Percentiles rank a stretch among this genome's conserved stretches.
Conservation (phyloP, 2,329 filamentous ascomycete species). For the Phyllosticta ampelicida region DNA sequence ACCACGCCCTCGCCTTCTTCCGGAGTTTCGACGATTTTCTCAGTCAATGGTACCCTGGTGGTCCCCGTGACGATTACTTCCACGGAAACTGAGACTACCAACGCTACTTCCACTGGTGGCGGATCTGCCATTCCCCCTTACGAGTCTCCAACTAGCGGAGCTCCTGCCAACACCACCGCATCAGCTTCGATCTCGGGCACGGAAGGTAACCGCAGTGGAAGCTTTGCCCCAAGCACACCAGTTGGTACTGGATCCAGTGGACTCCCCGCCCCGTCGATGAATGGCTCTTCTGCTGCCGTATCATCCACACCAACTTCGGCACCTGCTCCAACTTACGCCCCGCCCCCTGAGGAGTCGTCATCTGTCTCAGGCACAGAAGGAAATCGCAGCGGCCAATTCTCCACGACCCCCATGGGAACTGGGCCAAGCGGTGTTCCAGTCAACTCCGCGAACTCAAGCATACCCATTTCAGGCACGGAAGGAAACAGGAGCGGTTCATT, state of each 20-base stretch:
- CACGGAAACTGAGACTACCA: not conserved
- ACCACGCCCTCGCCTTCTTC: not conserved
- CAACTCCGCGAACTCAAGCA: conserved; percentile 12
- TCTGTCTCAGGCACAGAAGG: conserved; percentile 9
- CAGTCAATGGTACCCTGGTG: not conserved
- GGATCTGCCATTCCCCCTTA: not conserved
- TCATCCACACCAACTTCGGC: not conserved
- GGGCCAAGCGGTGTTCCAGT: conserved; percentile 8
- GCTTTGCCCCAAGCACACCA: not conserved
- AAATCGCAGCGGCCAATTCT: not conserved
- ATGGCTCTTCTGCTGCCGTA: not conserved
- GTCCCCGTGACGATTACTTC: not conserved
- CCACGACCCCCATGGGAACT: not conserved
- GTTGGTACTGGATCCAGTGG: not conserved
- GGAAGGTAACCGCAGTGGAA: not conserved
- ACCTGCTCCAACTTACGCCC: not conserved
- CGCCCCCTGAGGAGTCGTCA: not conserved
- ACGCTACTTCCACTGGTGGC: not conserved
- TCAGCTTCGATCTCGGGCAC: not conserved
- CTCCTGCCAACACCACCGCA: conserved; percentile 6
- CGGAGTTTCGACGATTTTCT: not conserved
- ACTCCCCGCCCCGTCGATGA: not conserved
- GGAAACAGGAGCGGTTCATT: not conserved
- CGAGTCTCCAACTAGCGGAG: not conserved
- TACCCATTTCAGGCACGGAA: conserved; percentile 1